Percentiles rank a stretch among this genome's conserved stretches.
Conservation (phyloP, 2,329 filamentous ascomycete genomes). For the Botrytis elliptica region DNA sequence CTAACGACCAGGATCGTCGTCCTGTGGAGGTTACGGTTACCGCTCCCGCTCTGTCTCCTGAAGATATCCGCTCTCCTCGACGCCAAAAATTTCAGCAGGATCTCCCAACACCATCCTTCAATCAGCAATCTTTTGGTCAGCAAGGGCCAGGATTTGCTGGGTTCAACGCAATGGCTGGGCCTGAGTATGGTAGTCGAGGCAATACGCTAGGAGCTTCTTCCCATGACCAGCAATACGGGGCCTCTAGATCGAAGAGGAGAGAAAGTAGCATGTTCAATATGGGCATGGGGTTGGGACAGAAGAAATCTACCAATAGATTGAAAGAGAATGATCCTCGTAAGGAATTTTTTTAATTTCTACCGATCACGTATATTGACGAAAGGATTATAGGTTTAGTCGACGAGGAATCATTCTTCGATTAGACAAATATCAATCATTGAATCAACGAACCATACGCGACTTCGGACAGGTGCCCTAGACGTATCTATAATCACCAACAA, state of each 20-base stretch:
- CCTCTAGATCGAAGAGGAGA: conserved; percentile 48
- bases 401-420: conserved; percentile 40
- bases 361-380: conserved; percentile 20
- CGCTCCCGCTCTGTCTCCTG: conserved; percentile 46
- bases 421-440: conserved; percentile 18
- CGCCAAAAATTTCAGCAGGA: conserved; percentile 63
- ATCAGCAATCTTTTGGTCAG: conserved; percentile 38
- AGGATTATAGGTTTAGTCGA: conserved; percentile 34
- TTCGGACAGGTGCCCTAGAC: conserved; percentile 33
- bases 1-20: conserved; percentile 62
- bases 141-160: conserved; percentile 51
- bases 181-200: conserved; percentile 35
- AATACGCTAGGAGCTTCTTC: conserved; percentile 35
- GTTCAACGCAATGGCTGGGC: conserved; percentile 36
- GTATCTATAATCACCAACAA: conserved; percentile 5
- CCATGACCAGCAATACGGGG: conserved; percentile 30
- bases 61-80: conserved; percentile 62
- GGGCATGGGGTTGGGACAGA: conserved; percentile 45
- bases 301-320: conserved; percentile 34
- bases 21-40: conserved; percentile 47
- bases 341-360: conserved; percentile 9
- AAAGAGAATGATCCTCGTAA: conserved; percentile 35
- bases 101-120: conserved; percentile 62
- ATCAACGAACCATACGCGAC: conserved; percentile 25
- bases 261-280: conserved; percentile 59